These are phyloP conservation scores for Bruguiera gymnorhiza DNA, from an alignment of 345 rosid species.

Conservation along the genomic window DNA sequence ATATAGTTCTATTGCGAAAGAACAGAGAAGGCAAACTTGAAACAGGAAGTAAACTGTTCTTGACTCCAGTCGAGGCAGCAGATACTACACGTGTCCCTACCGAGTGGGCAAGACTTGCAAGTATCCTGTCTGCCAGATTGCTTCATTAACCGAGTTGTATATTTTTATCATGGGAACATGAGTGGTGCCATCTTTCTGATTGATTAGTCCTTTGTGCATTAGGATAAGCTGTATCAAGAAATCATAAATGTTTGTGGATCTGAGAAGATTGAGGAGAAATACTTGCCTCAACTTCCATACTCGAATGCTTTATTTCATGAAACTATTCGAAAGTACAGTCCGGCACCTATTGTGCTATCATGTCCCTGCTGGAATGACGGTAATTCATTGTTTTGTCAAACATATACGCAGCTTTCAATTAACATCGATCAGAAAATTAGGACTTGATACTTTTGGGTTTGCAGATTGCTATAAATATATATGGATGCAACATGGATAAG, in stretches of 20 bases:
- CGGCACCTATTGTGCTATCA: conserved; percentile 57
- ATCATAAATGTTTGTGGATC: conserved; percentile 49
- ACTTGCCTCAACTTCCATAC: conserved; percentile 50
- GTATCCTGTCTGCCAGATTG: conserved; percentile 54
- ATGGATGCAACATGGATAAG: conserved; percentile 63
- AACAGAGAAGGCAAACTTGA: no score
- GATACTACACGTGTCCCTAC: conserved; percentile 75
- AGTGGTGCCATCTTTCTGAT: background rate
- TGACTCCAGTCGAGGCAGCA: conserved; percentile 38
- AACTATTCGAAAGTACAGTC: conserved; percentile 74
- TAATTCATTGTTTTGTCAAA: conserved; percentile 12
- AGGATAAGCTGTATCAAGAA: conserved; percentile 50
- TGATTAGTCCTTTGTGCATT: background rate
- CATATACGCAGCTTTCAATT: background rate
- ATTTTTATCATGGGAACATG: background rate
- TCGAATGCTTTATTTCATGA: conserved; percentile 71
- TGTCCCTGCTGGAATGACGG: conserved; percentile 71
- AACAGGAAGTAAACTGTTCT: no score
- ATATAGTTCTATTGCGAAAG: no score
- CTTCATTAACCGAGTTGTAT: background rate
- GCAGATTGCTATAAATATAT: conserved; percentile 82
- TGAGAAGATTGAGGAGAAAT: conserved; percentile 60
- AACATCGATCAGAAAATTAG: background rate
- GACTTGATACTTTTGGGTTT: background rate
- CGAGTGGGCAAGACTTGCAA: conserved; percentile 93